Evolutionary conservation across 306 rosid genomes (phyloP), one percentile per base, ranked within the genome.

Genomic region (Cucumis cinereus): DNA sequence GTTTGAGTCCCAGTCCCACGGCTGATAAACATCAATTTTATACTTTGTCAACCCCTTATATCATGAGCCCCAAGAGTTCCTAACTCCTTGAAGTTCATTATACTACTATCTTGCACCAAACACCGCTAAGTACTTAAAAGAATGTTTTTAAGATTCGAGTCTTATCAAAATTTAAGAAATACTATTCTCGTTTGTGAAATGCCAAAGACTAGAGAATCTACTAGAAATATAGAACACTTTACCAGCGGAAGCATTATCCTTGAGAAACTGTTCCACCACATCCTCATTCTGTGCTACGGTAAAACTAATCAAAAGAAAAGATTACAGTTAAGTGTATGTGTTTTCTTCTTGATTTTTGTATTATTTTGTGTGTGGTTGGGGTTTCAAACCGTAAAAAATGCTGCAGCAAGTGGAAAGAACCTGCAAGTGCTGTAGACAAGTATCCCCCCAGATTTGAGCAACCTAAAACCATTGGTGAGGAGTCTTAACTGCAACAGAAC

Each of bases 401-500:
- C 2, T 54, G 76, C 52, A 35, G 30, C 43, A 49, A 74, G 28
- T 6, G 64, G 74, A 81, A 71, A 73, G 80, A 71, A 94, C 99
- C 96, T 92, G 97, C 99, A 94, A 81, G 99, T 94, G 88, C 97
- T 94, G 81, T 90, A 94, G 85, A 94, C 81, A 17, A 94, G 96
- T 64, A 83, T 50, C 1, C 99, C 96, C 56, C 93, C 90, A 22
- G 86, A 89, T 86, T 90, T 94, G 50, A 92, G 88, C 81, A 90
- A 83, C 72, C 88, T 79, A 91, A 94, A 94, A 77, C 99, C 97
- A 66, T 92, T 94, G 26, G 77, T 81, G 26, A 94, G 90, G 62
- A 94, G 96, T 82, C 84, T 85, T 41, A 92, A 82, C 99, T 94
- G 92, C 82, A 83, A 81, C 47, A 67, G 56, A 81, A 64, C 35